Percentiles rank a stretch among this genome's conserved stretches.
Evolutionary conservation across 2,329 filamentous ascomycete genomes (phyloP).

Genomic region (Claviceps digitariae): DNA sequence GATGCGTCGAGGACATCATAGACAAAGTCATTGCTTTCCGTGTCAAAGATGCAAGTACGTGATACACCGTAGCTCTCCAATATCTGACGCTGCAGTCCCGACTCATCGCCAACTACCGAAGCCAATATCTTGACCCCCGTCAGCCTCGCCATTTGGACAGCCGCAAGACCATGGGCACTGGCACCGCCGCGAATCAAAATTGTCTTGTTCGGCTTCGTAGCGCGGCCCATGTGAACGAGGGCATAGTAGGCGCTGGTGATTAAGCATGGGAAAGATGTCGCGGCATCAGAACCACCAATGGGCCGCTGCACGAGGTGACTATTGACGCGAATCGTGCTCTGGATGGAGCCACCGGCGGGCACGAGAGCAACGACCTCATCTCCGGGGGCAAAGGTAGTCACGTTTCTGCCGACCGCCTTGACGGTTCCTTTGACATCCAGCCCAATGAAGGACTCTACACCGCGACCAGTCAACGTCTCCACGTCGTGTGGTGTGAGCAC

Average conservation of each 20-base stretch:
- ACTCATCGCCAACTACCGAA: conserved; percentile 21
- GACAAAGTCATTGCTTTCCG: conserved; percentile 21
- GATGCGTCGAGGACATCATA: conserved; percentile 20
- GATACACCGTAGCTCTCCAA: conserved; percentile 23
- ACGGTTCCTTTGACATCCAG: conserved; percentile 29
- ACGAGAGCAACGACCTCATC: conserved; percentile 29
- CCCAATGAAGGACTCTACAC: conserved; percentile 19
- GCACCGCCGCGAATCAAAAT: conserved; percentile 32
- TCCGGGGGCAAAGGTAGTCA: conserved; percentile 19
- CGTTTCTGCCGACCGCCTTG: conserved; percentile 18
- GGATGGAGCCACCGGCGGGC: conserved; percentile 23
- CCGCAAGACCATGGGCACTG: conserved; percentile 29
- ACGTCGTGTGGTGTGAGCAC: conserved; percentile 24
- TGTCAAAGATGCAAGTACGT: conserved; percentile 24
- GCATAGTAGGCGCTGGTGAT: conserved; percentile 30
- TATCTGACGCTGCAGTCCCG: conserved; percentile 21
- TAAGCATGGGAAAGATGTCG: conserved; percentile 22
- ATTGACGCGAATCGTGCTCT: conserved; percentile 20
- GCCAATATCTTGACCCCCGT: conserved; percentile 27
- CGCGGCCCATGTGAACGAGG: conserved; percentile 20
- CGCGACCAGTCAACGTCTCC: conserved; percentile 21
- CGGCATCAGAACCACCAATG: conserved; percentile 2
- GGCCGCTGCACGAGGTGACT: conserved; percentile 21
- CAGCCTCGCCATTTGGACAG: conserved; percentile 25
- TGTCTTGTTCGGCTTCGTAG: conserved; percentile 12